Conservation (phyloP, 768 basidiomycete genomes). For the Leccinum uliginosum region DNA sequence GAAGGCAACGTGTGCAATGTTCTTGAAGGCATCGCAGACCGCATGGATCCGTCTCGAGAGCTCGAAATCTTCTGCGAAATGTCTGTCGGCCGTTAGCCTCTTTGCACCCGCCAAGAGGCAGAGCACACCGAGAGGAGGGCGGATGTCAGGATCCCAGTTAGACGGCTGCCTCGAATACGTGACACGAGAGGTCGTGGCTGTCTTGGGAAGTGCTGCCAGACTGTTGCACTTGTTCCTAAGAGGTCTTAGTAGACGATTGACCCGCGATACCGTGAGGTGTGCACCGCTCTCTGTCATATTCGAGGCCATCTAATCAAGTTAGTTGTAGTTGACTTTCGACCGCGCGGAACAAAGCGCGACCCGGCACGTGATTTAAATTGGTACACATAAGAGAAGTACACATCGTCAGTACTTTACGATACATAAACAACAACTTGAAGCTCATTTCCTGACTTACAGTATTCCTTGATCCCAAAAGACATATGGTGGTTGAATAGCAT, state of each 20-base stretch:
- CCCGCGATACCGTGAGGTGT: constrained; percentile 36
- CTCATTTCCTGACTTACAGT: neutral
- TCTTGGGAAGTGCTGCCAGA: constrained; percentile 27
- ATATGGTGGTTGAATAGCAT: constrained; percentile 1
- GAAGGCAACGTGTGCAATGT: constrained; percentile 40
- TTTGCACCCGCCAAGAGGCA: constrained; percentile 33
- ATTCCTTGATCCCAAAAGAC: neutral
- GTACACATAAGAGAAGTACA: neutral
- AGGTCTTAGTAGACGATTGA: constrained; percentile 45
- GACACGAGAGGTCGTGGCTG: constrained; percentile 14
- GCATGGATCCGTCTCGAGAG: constrained; percentile 48
- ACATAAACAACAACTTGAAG: neutral
- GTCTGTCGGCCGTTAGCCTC: constrained; percentile 33
- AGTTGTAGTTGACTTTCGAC: neutral
- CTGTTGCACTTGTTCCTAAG: constrained; percentile 43
- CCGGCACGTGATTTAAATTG: constrained; percentile 9
- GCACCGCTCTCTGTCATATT: constrained; percentile 16
- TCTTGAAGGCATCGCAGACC: constrained; percentile 53
- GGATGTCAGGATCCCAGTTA: constrained; percentile 17
- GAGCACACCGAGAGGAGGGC: constrained; percentile 37
- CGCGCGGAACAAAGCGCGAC: constrained; percentile 3
- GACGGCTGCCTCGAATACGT: constrained; percentile 16
- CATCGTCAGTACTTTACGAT: neutral
- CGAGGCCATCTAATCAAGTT: constrained; percentile 7
- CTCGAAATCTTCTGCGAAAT: constrained; percentile 34